Evolutionary conservation across 1,139 yeast species (phyloP).

Genomic region (Blastobotrys elegans): DNA sequence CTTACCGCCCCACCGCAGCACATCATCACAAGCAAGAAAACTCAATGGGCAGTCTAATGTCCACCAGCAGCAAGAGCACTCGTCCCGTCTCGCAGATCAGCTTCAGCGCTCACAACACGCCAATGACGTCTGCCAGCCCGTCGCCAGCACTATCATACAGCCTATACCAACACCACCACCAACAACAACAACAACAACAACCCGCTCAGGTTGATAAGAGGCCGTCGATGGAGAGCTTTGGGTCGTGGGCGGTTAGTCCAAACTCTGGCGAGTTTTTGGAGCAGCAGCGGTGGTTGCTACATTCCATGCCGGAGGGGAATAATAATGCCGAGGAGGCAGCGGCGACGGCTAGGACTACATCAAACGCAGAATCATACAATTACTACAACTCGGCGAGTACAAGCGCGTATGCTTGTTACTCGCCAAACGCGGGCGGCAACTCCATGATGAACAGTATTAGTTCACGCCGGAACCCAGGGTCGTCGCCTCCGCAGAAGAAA

Average conservation of each 20-base stretch:
- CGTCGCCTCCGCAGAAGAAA: not conserved
- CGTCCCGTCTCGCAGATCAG: slow-evolving; percentile 11
- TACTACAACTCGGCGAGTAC: not conserved
- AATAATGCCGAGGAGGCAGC: not conserved
- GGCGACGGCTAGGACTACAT: not conserved
- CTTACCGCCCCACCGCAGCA: slow-evolving; percentile 2
- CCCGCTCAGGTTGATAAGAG: slow-evolving; percentile 7
- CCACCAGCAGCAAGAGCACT: slow-evolving; percentile 10
- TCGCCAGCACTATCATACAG: slow-evolving; percentile 7
- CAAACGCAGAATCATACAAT: slow-evolving; percentile 1
- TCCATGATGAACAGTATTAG: not conserved
- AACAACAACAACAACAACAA: not conserved
- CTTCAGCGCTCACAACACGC: slow-evolving; percentile 6
- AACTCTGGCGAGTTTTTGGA: slow-evolving; percentile 23
- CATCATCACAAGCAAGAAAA: slow-evolving; percentile 11
- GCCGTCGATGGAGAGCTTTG: slow-evolving; percentile 18
- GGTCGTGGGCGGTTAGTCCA: slow-evolving; percentile 23
- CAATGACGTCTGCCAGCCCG: slow-evolving; percentile 12
- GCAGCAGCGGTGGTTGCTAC: slow-evolving; percentile 25
- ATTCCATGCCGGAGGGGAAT: slow-evolving; percentile 9
- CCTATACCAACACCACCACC: not conserved
- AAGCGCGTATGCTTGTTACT: slow-evolving; percentile 5
- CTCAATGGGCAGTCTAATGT: slow-evolving; percentile 8
- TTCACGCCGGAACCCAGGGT: not conserved
- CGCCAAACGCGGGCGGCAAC: not conserved